Percentiles rank a stretch among this genome's conserved stretches.
Conservation (phyloP, 176 grass and related monocot genomes). For the Poa pratensis region DNA sequence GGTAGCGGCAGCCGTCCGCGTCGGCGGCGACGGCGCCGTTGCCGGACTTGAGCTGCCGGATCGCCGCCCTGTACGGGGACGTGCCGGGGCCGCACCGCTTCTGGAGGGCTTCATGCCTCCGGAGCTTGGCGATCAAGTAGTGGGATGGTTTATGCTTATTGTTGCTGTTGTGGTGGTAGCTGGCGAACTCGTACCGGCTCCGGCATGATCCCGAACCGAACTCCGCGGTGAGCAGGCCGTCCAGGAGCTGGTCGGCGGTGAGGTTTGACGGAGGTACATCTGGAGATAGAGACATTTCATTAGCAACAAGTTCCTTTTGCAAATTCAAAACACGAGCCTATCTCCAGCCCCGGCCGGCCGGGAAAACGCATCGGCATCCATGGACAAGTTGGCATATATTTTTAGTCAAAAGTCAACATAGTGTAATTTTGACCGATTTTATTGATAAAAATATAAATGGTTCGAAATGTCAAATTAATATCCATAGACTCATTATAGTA, state of each 20-base stretch:
- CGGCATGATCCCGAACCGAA: slow-evolving; percentile 48
- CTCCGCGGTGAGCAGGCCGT: slow-evolving; percentile 51
- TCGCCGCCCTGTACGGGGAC: slow-evolving; percentile 38
- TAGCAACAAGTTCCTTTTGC: too few relatives aligned
- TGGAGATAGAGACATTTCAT: neutral
- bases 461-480: too few relatives aligned
- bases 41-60: slow-evolving; percentile 26
- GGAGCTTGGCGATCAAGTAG: slow-evolving; percentile 61
- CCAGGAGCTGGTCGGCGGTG: slow-evolving; percentile 54
- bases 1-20: slow-evolving; percentile 58
- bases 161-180: slow-evolving; percentile 37
- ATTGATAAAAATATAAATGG: too few relatives aligned
- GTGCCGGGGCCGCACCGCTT: slow-evolving; percentile 74
- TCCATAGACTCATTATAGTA: too few relatives aligned
- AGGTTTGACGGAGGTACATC: neutral
- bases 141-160: slow-evolving; percentile 41
- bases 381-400: too few relatives aligned
- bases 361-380: too few relatives aligned
- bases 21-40: neutral
- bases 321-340: too few relatives aligned
- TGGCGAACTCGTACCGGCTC: slow-evolving; percentile 31
- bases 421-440: too few relatives aligned
- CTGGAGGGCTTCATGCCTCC: slow-evolving; percentile 67
- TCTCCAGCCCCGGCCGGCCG: too few relatives aligned
- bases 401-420: too few relatives aligned